Conservation (phyloP, 1,284 basidiomycete genomes). For the Rhodotorula sp. region DNA sequence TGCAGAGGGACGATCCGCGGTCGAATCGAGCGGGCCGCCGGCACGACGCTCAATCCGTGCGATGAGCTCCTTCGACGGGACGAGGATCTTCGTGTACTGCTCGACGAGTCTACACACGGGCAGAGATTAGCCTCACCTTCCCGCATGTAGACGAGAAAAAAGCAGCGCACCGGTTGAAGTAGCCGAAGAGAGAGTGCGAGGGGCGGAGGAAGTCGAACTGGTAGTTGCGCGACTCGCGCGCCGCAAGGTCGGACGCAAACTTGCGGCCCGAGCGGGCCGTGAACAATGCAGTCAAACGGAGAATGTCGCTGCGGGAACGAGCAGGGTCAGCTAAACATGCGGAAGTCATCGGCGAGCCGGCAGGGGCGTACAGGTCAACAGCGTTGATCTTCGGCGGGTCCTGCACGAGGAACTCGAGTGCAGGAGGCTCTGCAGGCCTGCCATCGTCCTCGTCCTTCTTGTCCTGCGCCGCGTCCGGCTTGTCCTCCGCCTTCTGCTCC, state of each 20-base stretch:
- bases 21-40: slow-evolving; percentile 50
- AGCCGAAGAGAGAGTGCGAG: slow-evolving; percentile 90
- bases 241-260: slow-evolving; percentile 81
- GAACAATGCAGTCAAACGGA: slow-evolving; percentile 83
- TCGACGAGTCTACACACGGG: slow-evolving; percentile 66
- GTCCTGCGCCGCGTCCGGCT: slow-evolving; percentile 39
- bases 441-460: slow-evolving; percentile 45
- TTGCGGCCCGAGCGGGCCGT: slow-evolving; percentile 85
- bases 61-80: slow-evolving; percentile 74
- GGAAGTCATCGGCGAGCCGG: neutral
- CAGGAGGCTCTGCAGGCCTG: slow-evolving; percentile 66
- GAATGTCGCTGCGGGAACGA: slow-evolving; percentile 48
- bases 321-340: slow-evolving; percentile 35
- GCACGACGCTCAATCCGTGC: slow-evolving; percentile 59
- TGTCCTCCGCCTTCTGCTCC: slow-evolving; percentile 27
- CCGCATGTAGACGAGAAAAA: rapidly evolving
- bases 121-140: neutral
- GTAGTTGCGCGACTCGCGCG: slow-evolving; percentile 89
- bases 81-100: slow-evolving; percentile 88
- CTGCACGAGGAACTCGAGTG: slow-evolving; percentile 78
- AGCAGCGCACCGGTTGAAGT: slow-evolving; percentile 72
- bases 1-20: slow-evolving; percentile 51
- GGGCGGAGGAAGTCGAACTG: slow-evolving; percentile 98
- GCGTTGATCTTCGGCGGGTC: slow-evolving; percentile 79
- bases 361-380: slow-evolving; percentile 75